Evolutionary conservation across 2,329 filamentous ascomycete species (phyloP).

Genomic region (Fusarium sp.): DNA sequence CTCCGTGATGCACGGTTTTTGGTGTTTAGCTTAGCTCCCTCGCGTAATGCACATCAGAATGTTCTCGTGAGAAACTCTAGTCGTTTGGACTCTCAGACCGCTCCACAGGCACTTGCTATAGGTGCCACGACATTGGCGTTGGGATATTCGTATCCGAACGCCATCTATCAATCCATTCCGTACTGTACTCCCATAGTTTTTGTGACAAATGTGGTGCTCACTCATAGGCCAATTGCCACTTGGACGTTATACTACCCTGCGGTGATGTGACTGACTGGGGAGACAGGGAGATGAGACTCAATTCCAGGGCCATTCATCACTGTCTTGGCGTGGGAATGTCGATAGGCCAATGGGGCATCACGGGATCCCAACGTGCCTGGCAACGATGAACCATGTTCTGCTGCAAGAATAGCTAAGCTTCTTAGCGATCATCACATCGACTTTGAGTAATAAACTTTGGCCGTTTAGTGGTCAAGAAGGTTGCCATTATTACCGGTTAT

Average conservation of each 20-base stretch:
- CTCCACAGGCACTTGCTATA: too few relatives aligned
- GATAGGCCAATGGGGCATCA: not conserved
- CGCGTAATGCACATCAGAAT: not conserved
- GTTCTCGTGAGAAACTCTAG: not conserved
- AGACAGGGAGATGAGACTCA: not conserved
- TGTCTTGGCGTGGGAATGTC: not conserved
- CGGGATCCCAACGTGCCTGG: not conserved
- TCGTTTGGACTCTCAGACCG: not conserved
- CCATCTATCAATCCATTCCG: too few relatives aligned
- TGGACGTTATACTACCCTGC: not conserved
- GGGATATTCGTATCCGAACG: not conserved
- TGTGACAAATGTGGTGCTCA: slow-evolving; percentile 5
- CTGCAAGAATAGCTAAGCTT: too few relatives aligned
- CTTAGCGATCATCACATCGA: too few relatives aligned
- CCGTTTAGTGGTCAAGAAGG: not conserved
- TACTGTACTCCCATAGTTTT: too few relatives aligned
- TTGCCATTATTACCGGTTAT: slow-evolving; percentile 7
- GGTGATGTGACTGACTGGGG: not conserved
- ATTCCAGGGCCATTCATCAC: not conserved
- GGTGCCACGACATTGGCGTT: slow-evolving; percentile 8
- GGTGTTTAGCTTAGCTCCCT: slow-evolving; percentile 2
- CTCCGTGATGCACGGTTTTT: slow-evolving; percentile 7
- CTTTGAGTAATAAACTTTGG: not conserved
- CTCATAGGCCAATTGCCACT: not conserved
- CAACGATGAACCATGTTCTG: not conserved